Conservation (phyloP, 2,329 filamentous ascomycete genomes). For the Pyricularia pennisetigena region DNA sequence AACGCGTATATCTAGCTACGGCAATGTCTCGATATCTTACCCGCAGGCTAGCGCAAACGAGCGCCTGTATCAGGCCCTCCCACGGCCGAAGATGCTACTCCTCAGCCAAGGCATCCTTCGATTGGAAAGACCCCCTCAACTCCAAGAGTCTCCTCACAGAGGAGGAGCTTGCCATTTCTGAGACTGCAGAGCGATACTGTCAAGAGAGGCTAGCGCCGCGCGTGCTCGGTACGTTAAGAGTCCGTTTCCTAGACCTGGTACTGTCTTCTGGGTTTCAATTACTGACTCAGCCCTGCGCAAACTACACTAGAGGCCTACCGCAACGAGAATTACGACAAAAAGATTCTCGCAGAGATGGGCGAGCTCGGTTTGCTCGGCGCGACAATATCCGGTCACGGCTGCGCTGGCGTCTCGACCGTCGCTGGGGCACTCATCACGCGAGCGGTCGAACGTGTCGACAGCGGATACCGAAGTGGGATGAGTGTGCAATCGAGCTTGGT, state of each 20-base stretch:
- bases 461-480: constrained; percentile 79
- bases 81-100: not conserved
- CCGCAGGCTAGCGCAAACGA: not conserved
- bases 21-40: not conserved
- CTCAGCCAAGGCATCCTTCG: constrained; percentile 38
- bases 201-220: constrained; percentile 81
- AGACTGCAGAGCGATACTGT: constrained; percentile 88
- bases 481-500: constrained; percentile 78
- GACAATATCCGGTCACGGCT: constrained; percentile 74
- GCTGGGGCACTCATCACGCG: constrained; percentile 76
- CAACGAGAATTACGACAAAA: constrained; percentile 70
- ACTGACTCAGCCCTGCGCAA: not conserved
- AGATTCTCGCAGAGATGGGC: constrained; percentile 79
- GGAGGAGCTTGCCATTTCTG: constrained; percentile 81
- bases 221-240: constrained; percentile 60
- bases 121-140: constrained; percentile 86
- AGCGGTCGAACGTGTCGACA: constrained; percentile 79
- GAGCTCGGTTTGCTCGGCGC: constrained; percentile 72
- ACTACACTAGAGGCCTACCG: constrained; percentile 38
- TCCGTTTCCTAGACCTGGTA: not conserved
- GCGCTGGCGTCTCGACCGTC: constrained; percentile 72
- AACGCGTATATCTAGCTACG: not conserved
- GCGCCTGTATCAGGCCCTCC: not conserved
- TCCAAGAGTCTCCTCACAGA: constrained; percentile 71
- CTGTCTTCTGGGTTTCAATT: not conserved